These are phyloP conservation scores for Russula griseocarnosa DNA, from an alignment of 768 basidiomycete species.

Conservation along the genomic window DNA sequence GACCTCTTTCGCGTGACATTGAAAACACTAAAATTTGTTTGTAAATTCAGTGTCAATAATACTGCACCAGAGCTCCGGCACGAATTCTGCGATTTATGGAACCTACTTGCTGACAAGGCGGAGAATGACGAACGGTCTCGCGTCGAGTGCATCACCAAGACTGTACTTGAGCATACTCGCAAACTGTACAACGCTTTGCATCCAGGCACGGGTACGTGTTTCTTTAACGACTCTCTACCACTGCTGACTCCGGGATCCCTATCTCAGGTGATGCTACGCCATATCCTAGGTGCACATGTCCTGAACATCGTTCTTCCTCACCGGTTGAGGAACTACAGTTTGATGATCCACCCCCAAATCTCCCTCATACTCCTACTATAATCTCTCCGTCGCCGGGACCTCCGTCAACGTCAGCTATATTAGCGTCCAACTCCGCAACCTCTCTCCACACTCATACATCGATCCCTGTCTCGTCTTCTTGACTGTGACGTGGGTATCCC, in stretches of 20 bases:
- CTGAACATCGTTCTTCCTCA: background rate
- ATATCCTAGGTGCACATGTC: background rate
- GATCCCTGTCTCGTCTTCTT: too few relatives aligned
- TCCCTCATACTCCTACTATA: background rate
- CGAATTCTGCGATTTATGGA: constrained; percentile 15
- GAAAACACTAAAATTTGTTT: background rate
- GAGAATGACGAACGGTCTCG: background rate
- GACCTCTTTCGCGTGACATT: background rate
- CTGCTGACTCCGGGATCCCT: background rate
- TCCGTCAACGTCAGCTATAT: too few relatives aligned
- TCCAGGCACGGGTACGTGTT: background rate
- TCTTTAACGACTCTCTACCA: background rate
- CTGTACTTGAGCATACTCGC: constrained; percentile 1
- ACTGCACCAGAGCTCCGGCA: constrained; percentile 1
- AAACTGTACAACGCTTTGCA: constrained; percentile 10
- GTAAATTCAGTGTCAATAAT: background rate
- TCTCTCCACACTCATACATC: too few relatives aligned
- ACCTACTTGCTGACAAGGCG: background rate
- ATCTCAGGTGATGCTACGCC: background rate
- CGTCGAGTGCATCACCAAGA: background rate
- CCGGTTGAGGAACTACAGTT: background rate
- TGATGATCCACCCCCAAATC: background rate
- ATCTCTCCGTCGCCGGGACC: background rate
- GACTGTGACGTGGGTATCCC: too few relatives aligned
- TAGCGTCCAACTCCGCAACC: too few relatives aligned